Percentiles rank a stretch among this genome's conserved stretches.
These are phyloP conservation scores for Ganoderma leucocontextum DNA, from an alignment of 1,284 basidiomycete species.

Conservation along the genomic window DNA sequence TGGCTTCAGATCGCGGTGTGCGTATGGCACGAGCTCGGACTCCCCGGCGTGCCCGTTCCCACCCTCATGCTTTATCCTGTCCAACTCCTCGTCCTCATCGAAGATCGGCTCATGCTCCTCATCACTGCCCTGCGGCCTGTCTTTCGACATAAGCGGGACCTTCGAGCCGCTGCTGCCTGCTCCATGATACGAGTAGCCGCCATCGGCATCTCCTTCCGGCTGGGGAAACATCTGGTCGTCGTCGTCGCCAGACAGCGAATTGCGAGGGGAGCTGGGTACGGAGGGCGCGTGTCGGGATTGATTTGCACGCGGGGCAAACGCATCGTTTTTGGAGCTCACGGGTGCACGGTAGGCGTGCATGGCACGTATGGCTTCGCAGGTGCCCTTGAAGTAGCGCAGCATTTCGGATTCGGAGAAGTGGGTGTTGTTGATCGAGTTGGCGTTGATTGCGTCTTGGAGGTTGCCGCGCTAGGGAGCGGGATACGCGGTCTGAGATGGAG, in stretches of 20 bases:
- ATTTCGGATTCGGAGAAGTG: constrained; percentile 91
- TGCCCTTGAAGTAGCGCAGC: constrained; percentile 90
- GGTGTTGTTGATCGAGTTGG: constrained; percentile 84
- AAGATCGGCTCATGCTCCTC: constrained; percentile 65
- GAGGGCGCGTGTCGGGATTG: constrained; percentile 37
- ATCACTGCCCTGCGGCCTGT: constrained; percentile 44
- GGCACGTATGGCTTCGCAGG: constrained; percentile 91
- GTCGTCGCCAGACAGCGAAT: constrained; percentile 52
- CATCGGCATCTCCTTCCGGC: constrained; percentile 74
- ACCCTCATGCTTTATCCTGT: constrained; percentile 43
- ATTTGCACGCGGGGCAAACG: constrained; percentile 39
- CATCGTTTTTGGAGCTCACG: constrained; percentile 45
- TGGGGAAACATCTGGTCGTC: constrained; percentile 72
- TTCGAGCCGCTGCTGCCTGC: constrained; percentile 50
- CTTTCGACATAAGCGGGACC: constrained; percentile 60
- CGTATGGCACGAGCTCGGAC: constrained; percentile 83
- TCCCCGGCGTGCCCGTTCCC: constrained; percentile 45
- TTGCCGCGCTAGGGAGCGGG: constrained; percentile 74
- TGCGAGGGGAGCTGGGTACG: constrained; percentile 40
- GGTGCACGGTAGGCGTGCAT: constrained; percentile 88
- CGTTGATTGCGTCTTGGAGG: constrained; percentile 94
- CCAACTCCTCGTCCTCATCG: constrained; percentile 78
- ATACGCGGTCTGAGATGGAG: constrained; percentile 23
- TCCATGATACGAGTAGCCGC: constrained; percentile 75
- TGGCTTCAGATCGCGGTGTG: constrained; percentile 97